These are phyloP conservation scores for Lecanicillium sp. DNA, from an alignment of 2,329 filamentous ascomycete genomes.

Conservation along the genomic window DNA sequence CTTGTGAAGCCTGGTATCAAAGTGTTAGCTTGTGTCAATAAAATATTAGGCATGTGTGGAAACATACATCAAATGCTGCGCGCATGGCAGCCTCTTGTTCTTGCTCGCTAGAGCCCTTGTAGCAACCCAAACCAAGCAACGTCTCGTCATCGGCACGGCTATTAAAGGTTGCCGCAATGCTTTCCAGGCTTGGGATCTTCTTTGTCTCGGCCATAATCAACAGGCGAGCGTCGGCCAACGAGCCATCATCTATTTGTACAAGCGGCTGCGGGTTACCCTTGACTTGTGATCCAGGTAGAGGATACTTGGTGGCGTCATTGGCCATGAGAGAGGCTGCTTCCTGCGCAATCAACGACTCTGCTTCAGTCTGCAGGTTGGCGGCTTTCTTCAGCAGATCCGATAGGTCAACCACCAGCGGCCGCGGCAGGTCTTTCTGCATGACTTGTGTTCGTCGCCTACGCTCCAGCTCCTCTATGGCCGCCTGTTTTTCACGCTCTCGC, in stretches of 20 bases:
- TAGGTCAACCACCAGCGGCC: conserved; percentile 66
- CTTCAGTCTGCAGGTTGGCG: conserved; percentile 49
- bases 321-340: conserved; percentile 77
- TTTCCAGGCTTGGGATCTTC: conserved; percentile 36
- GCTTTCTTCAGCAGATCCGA: conserved; percentile 57
- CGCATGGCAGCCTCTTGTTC: conserved; percentile 56
- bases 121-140: conserved; percentile 75
- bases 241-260: conserved; percentile 59
- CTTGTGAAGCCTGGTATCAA: conserved; percentile 54
- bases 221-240: conserved; percentile 66
- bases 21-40: conserved; percentile 11
- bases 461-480: conserved; percentile 68
- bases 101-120: conserved; percentile 67
- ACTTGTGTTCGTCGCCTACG: conserved; percentile 81
- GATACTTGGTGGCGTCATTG: conserved; percentile 69
- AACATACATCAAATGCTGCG: conserved; percentile 64
- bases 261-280: conserved; percentile 53
- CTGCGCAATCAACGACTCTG: conserved; percentile 60
- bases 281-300: conserved; percentile 58
- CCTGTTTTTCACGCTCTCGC: conserved; percentile 63
- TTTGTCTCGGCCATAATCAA: conserved; percentile 66
- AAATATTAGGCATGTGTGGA: background rate
- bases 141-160: conserved; percentile 43
- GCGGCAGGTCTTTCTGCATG: conserved; percentile 76
- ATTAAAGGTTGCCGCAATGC: conserved; percentile 46